Evolutionary conservation across 148 eudicot genomes (phyloP).

Genomic region (Rhododendron molle): DNA sequence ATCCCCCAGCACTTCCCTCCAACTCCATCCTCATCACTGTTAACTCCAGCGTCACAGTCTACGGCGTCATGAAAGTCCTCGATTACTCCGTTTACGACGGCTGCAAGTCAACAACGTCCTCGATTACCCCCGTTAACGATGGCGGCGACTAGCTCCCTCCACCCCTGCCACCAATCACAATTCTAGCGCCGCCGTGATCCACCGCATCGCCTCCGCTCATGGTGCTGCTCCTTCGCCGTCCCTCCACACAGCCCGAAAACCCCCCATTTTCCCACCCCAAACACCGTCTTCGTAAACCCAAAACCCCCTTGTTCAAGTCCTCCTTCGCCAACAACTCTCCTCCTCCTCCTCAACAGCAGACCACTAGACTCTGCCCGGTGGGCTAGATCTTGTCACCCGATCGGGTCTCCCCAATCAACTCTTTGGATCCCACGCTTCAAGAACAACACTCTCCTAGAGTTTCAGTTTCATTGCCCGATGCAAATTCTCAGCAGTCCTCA

Average conservation of each 20-base stretch:
- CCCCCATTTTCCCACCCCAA: constrained; percentile 16
- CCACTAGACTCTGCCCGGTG: constrained; percentile 24
- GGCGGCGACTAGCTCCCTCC: too few relatives aligned
- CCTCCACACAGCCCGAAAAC: constrained; percentile 62
- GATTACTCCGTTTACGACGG: too few relatives aligned
- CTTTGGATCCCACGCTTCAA: constrained; percentile 24
- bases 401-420: constrained; percentile 76
- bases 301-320: constrained; percentile 30
- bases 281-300: not conserved
- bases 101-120: too few relatives aligned
- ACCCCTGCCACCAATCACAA: constrained; percentile 14
- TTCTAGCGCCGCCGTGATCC: constrained; percentile 23
- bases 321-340: constrained; percentile 17
- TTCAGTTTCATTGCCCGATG: constrained; percentile 10
- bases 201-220: constrained; percentile 41
- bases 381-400: constrained; percentile 87
- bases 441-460: not conserved
- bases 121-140: too few relatives aligned
- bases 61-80: too few relatives aligned
- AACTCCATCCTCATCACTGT: too few relatives aligned
- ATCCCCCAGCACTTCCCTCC: too few relatives aligned
- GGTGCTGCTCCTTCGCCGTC: constrained; percentile 76
- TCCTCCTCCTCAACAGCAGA: constrained; percentile 52
- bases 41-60: too few relatives aligned
- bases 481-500: not conserved